Evolutionary conservation across 768 basidiomycete genomes (phyloP).

Genomic region (Termitomyces sp.): DNA sequence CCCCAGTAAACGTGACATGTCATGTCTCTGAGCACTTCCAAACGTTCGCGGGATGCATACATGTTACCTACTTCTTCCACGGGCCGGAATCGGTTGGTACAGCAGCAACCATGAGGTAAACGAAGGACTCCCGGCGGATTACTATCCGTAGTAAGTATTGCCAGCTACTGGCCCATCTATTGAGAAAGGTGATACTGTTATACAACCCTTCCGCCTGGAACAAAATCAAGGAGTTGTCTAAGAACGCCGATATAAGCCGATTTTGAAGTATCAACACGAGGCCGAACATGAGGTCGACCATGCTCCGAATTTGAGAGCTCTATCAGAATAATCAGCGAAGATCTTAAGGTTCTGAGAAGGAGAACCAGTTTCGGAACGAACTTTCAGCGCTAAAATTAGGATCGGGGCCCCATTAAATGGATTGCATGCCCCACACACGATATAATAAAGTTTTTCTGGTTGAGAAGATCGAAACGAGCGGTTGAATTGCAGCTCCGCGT

Average conservation of each 20-base stretch:
- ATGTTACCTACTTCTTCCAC: neutral
- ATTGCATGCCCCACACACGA: conserved; percentile 5
- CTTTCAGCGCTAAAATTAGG: conserved; percentile 16
- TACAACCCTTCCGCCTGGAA: conserved; percentile 13
- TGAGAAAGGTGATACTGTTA: neutral
- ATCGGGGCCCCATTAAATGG: conserved; percentile 14
- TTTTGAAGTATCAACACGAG: conserved; percentile 36
- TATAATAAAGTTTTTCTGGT: conserved; percentile 17
- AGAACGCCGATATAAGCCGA: conserved; percentile 12
- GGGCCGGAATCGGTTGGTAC: conserved; percentile 5
- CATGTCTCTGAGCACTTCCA: neutral
- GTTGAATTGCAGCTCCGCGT: conserved; percentile 41
- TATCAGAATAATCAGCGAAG: conserved; percentile 23
- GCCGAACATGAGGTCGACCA: conserved; percentile 35
- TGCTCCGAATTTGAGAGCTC: conserved; percentile 16
- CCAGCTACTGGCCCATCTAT: neutral
- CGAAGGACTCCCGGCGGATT: conserved; percentile 10
- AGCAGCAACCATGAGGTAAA: conserved; percentile 32
- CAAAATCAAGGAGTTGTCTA: neutral
- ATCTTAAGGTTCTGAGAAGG: conserved; percentile 21
- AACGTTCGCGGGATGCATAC: conserved; percentile 19
- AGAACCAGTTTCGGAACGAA: conserved; percentile 16
- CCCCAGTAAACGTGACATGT: conserved; percentile 8
- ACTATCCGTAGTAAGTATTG: neutral
- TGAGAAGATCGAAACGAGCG: conserved; percentile 32